Conservation (phyloP, 345 rosid genomes). For the Melaleuca alternifolia region DNA sequence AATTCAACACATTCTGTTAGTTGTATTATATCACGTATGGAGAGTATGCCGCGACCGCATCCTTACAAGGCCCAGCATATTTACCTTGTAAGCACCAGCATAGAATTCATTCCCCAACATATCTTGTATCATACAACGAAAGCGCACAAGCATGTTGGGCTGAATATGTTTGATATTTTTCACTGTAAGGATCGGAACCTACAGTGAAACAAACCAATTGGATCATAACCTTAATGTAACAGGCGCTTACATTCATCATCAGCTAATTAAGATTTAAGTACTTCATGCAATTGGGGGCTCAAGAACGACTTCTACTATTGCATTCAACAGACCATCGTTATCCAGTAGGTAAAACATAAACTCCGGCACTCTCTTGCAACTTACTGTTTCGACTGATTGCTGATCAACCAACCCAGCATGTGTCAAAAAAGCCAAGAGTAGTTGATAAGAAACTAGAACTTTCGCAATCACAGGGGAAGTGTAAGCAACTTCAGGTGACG, state of each 20-base stretch:
- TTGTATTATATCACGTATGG: neutral
- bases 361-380: neutral
- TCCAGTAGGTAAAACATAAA: neutral
- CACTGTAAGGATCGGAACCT: conserved; percentile 66
- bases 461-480: neutral
- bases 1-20: neutral
- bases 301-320: neutral
- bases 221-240: neutral
- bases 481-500: neutral
- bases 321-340: neutral
- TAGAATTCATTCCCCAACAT: conserved; percentile 96
- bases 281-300: neutral
- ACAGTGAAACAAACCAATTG: neutral
- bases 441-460: neutral
- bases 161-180: conserved; percentile 41
- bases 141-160: conserved; percentile 67
- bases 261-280: neutral
- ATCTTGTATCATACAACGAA: conserved; percentile 92
- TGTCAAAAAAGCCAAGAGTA: neutral
- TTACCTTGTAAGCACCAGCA: conserved; percentile 84
- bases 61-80: neutral
- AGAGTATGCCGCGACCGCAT: neutral
- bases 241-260: neutral
- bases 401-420: neutral
- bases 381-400: neutral